Base-by-base conservation (phyloP, 1,284 basidiomycete species). In the Testicularia cyperi region DNA sequence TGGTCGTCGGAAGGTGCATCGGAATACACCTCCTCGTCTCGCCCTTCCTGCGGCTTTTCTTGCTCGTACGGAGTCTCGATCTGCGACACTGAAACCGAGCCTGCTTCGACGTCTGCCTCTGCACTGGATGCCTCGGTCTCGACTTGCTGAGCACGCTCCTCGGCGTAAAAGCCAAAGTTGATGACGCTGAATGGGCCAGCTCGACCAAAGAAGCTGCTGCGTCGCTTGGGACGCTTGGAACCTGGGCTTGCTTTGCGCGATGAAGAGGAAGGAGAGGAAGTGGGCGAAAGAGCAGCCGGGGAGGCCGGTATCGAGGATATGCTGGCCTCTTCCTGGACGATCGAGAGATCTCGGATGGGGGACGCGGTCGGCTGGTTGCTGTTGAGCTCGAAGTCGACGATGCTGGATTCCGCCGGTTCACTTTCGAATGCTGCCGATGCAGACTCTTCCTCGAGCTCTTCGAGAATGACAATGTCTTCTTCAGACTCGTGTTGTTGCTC, bases 141-240 rank as follows among this genome's bases (percentile, higher is more conserved):
- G 22, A 36, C 33, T 18, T 49, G 22, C 6, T 27, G 10, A 13
- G 35, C 39, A 16, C 63, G 56, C 37, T 66, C 63, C 38, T 66
- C 58, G 8, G 55, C 53, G 27, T 66, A 66, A 36, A 66, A 66
- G 8, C 58, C 63, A 14, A 66, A 49, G 16, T 46, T 63, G 15
- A 57, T 55, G 3, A 45, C 57, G 16, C 29, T 25, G 39, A 65
- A 56, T n/a, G 60, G 53, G 3, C 58, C 54, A 12, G 63, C 58
- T 5, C 63, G 40, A 14, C 63, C 63, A 26, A 63, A 60, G 54
- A 66, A 66, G 45, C 63, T 63, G 48, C 54, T 63, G 25, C 63
- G 53, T 21, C 63, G 54, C 40, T 63, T 65, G 10, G 45, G 41
- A 3, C 57, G 51, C 34, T 61, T 65, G 12, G n/a, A n/a, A n/a